These are phyloP conservation scores for Physocladia obscura DNA, from an alignment of 192 early-diverging fungal species.

Conservation along the genomic window DNA sequence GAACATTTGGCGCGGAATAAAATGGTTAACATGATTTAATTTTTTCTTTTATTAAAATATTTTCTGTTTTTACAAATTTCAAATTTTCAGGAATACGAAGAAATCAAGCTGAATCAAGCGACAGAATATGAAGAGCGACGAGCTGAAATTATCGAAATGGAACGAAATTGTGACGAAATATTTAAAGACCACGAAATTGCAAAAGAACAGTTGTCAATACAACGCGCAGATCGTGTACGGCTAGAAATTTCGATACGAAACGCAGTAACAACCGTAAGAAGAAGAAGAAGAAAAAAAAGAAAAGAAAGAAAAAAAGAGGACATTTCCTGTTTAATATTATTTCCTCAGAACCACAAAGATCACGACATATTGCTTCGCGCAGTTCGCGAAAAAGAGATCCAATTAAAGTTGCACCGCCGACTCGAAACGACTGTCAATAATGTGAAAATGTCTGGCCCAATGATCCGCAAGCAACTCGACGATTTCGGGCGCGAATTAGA, in stretches of 20 bases:
- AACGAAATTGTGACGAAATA: constrained; percentile 58
- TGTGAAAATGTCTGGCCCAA: constrained; percentile 52
- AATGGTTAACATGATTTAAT: constrained; percentile 38
- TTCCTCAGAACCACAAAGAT: constrained; percentile 52
- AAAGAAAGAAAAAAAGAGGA: no score
- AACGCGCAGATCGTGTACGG: constrained; percentile 53
- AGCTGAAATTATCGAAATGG: constrained; percentile 58
- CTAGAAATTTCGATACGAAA: constrained; percentile 51
- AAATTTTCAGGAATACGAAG: constrained; percentile 55
- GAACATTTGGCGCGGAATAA: constrained; percentile 51
- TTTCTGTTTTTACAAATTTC: not conserved
- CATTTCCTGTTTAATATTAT: not conserved
- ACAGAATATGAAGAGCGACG: constrained; percentile 55
- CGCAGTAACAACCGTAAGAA: constrained; percentile 49
- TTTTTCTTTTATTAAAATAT: not conserved
- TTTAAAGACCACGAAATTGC: constrained; percentile 64
- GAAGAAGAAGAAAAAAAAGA: no score
- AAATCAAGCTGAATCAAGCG: constrained; percentile 50
- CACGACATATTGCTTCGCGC: constrained; percentile 57
- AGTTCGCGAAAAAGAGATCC: constrained; percentile 59
- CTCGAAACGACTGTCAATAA: constrained; percentile 60
- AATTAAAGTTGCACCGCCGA: constrained; percentile 50
- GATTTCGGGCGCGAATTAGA: constrained; percentile 44
- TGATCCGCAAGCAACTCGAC: constrained; percentile 48
- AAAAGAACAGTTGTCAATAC: constrained; percentile 58